Evolutionary conservation across 2,329 filamentous ascomycete genomes (phyloP), one percentile per base, ranked within the genome.

Genomic region (Fusarium sp.): DNA sequence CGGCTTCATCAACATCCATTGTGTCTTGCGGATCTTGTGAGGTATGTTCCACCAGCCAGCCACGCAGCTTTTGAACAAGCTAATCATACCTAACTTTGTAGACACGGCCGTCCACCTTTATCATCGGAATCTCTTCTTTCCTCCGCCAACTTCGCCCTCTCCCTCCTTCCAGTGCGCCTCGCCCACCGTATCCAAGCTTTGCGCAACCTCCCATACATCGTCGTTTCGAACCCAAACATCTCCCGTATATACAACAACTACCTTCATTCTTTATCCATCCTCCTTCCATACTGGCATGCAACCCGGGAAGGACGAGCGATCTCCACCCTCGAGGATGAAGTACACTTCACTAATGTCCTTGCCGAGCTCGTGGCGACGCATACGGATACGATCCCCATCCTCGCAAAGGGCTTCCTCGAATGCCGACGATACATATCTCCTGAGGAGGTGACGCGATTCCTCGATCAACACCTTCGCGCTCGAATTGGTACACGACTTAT

Each of bases 201-300:
- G 19, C 91, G 94, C 69, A 97, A 97, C 78, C 88, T 99, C 11
- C 96, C 96, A 0, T 99, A 95, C 80, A 98, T 99, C 70, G 95
- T 99, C 58, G 96, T 99, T 26, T 94, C 95, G n/a, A 98, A 99
- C 78, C 93, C 94, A 2, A 93, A 98, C 78, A 94, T 99, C 73
- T 92, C 91, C 26, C 91, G 91, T 75, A 99, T 99, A 70, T 97
- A 98, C 84, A 90, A 93, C 80, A 98, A 98, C 81, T 99, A 99
- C 80, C 85, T 97, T 45, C 94, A 98, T 80, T 97, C 94, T 4
- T 84, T 99, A 21, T 95, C 93, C 4, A 97, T 94, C 1, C 86
- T 99, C 18, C 87, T 98, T 6, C 94, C 95, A 7, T 98, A 95
- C 83, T 81, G 79, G 75, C 79, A 81, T 76, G 90, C 91, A 31